Conservation (phyloP, 305 asterid species). For the Fraxinus xanthoxyloides region DNA sequence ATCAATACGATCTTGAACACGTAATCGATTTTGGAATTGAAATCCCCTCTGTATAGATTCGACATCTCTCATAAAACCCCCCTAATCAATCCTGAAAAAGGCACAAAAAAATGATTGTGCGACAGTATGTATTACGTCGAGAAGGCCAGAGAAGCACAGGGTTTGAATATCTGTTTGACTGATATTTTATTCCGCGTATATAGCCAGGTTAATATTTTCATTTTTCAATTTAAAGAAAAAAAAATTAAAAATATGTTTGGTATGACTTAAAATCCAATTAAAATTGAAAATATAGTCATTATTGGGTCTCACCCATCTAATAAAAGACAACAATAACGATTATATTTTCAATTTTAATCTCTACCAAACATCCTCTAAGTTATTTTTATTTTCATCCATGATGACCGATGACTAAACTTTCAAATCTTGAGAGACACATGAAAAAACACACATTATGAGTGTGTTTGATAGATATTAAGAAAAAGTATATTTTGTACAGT, state of each 20-base stretch:
- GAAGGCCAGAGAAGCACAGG: background rate
- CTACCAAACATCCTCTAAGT: too few species aligned
- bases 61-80: conserved; percentile 35
- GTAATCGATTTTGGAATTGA: conserved; percentile 64
- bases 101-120: background rate
- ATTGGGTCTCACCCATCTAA: too few species aligned
- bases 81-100: background rate
- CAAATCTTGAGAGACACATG: background rate
- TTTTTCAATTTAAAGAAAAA: background rate
- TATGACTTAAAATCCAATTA: too few species aligned
- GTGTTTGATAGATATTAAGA: too few species aligned
- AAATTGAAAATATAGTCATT: too few species aligned
- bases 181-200: background rate
- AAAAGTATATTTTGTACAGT: too few species aligned
- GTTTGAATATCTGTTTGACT: background rate
- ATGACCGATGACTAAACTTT: too few species aligned
- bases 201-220: background rate
- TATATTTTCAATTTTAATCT: too few species aligned
- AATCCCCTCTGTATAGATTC: conserved; percentile 49
- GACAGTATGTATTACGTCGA: background rate
- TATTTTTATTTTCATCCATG: background rate
- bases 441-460: too few species aligned
- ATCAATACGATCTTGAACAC: conserved; percentile 71
- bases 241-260: too few species aligned
- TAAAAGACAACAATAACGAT: too few species aligned